Base-by-base conservation (phyloP, 2,329 filamentous ascomycete genomes). In the Exophiala viscosa region DNA sequence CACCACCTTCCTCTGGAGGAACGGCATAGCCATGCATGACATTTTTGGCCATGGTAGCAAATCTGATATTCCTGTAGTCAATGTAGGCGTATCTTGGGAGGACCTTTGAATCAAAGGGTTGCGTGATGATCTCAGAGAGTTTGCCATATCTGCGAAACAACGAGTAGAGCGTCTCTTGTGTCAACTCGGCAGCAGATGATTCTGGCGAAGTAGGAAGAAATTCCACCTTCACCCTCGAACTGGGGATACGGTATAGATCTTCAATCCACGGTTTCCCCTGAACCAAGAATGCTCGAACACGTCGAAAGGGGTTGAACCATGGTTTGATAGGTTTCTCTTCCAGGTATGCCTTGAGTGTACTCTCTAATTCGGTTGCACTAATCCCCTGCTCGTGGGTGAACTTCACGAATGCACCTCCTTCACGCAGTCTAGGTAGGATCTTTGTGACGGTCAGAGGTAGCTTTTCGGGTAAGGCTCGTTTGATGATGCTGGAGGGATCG, bases 341-440 rank as follows among this genome's bases (percentile, higher is more conserved):
- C 1, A 97, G 75, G 58, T 86, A 79, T 31, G 81, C 73, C 18
- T 79, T 73, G 3, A 96, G 72, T 2, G 75, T 76, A 15, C 74
- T 76, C 71, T 85, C 83, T 11, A 89, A 75, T 23, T 83, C 78
- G 15, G 74, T 72, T 2, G 77, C 67, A 8, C 71, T 68, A 4
- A 76, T 65, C 8, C 69, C 67, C 14, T 72, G 62, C 61, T 76
- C 74, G 60, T 81, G 81, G 13, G 78, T 79, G 66, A 95, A 90
- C 68, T 95, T 96, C 68, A 97, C 85, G 67, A 95, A 97, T 0
- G 89, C 90, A 10, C 93, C 93, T 13, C 93, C 93, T 66, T 99
- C 93, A 64, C 95, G 91, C 23, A 95, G 76, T 2, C 90, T 81
- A 0, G 91, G 90, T 14, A 96, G 70, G 13, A 96, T 85, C 64